A percentile compares a stretch with the other conserved stretches of the same genome.
Conservation (phyloP, 1,139 yeast genomes). For the Groenewaldozyma auringiensis region DNA sequence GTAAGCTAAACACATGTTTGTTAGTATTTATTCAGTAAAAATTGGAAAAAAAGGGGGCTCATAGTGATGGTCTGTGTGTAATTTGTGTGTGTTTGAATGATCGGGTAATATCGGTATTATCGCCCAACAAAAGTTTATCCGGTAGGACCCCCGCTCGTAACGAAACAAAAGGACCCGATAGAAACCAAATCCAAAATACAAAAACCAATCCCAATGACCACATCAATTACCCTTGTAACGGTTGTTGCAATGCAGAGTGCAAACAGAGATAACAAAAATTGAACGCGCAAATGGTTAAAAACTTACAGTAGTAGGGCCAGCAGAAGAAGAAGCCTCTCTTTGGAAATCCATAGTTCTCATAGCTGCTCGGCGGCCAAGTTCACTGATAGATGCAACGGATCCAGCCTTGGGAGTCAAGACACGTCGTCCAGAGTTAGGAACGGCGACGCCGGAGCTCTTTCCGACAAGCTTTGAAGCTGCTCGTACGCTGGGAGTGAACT, state of each 20-base stretch:
- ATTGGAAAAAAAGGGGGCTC: neutral
- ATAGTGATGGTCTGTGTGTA: too few species aligned
- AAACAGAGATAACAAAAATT: too few species aligned
- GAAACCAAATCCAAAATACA: too few species aligned
- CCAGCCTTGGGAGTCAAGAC: neutral
- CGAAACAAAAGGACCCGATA: neutral
- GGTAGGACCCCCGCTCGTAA: neutral
- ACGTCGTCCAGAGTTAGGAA: neutral
- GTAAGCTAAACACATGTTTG: slow-evolving; percentile 43
- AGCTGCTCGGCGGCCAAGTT: slow-evolving; percentile 21
- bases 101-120: slow-evolving; percentile 1
- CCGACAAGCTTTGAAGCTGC: slow-evolving; percentile 4
- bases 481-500: slow-evolving; percentile 2
- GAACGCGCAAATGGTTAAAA: too few species aligned
- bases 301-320: slow-evolving; percentile 29
- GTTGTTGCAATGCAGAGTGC: too few species aligned
- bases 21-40: slow-evolving; percentile 2
- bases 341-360: slow-evolving; percentile 23
- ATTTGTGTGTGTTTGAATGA: too few species aligned
- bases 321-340: slow-evolving; percentile 24
- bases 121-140: neutral
- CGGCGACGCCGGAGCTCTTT: neutral
- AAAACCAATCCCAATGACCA: too few species aligned
- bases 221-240: too few species aligned
- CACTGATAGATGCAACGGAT: neutral